Conservation (phyloP, 192 early-diverging fungal species). For the Geranomyces michiganensis region DNA sequence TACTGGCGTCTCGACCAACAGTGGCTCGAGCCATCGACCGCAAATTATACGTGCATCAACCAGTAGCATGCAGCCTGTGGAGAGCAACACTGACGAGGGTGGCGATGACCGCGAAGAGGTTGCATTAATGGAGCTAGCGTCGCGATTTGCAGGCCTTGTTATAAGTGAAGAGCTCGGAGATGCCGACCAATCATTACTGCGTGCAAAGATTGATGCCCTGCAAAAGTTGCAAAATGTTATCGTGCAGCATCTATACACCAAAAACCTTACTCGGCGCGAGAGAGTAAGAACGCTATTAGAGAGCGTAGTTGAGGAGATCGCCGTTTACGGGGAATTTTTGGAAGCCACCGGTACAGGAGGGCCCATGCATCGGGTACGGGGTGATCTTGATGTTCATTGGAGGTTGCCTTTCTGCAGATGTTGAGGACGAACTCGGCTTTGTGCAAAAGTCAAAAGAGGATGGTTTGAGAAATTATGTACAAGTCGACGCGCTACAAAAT, state of each 20-base stretch:
- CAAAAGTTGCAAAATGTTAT: slow-evolving; percentile 12
- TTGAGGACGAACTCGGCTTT: too few relatives aligned
- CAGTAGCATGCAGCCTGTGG: too few relatives aligned
- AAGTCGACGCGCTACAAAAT: neutral
- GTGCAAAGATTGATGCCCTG: slow-evolving; percentile 19
- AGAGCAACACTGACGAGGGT: too few relatives aligned
- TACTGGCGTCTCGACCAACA: neutral
- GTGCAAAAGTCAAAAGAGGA: too few relatives aligned
- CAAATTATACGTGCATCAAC: neutral
- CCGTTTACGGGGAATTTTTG: slow-evolving; percentile 48
- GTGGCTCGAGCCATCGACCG: too few relatives aligned
- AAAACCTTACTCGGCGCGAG: neutral
- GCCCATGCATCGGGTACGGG: too few relatives aligned
- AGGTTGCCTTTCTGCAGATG: too few relatives aligned
- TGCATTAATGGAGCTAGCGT: neutral
- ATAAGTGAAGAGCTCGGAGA: slow-evolving; percentile 22
- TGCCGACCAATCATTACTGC: slow-evolving; percentile 22
- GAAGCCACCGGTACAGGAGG: slow-evolving; percentile 26
- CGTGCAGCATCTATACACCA: neutral
- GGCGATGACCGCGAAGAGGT: neutral
- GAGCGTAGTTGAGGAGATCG: slow-evolving; percentile 32
- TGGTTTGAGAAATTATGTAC: neutral
- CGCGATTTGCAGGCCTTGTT: slow-evolving; percentile 12
- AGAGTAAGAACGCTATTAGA: slow-evolving; percentile 30
- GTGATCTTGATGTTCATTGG: too few relatives aligned